These are phyloP conservation scores for Aspergillus tubingensis DNA, from an alignment of 2,329 filamentous ascomycete genomes.

Conservation along the genomic window DNA sequence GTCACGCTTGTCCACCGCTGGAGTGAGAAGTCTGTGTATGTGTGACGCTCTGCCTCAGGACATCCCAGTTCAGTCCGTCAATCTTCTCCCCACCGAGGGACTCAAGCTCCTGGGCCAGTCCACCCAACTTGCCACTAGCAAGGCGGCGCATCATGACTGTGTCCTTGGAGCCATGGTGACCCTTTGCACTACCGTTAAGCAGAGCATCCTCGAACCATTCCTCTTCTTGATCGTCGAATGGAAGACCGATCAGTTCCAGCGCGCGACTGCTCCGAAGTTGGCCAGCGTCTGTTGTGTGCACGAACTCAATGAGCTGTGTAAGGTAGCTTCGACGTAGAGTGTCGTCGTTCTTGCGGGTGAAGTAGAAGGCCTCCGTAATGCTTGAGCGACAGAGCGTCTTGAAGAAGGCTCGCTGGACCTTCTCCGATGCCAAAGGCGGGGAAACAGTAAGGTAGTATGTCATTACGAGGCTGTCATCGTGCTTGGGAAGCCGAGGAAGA, in stretches of 20 bases:
- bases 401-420: conserved; percentile 68
- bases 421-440: conserved; percentile 67
- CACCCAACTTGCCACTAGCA: conserved; percentile 59
- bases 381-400: conserved; percentile 67
- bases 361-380: conserved; percentile 72
- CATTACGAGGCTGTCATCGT: conserved; percentile 67
- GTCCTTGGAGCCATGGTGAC: conserved; percentile 67
- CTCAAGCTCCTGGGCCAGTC: conserved; percentile 36
- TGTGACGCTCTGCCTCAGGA: conserved; percentile 41
- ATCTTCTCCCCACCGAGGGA: conserved; percentile 48
- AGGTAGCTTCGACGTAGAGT: conserved; percentile 66
- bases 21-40: conserved; percentile 25
- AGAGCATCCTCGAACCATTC: conserved; percentile 72
- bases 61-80: conserved; percentile 57
- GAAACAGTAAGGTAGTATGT: conserved; percentile 78
- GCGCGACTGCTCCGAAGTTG: conserved; percentile 56
- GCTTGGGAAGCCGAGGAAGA: conserved; percentile 55
- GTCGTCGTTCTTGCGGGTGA: conserved; percentile 66
- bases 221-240: conserved; percentile 71
- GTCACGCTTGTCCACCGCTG: conserved; percentile 9
- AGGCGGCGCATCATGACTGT: conserved; percentile 74
- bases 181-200: conserved; percentile 64
- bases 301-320: conserved; percentile 63
- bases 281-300: conserved; percentile 50
- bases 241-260: conserved; percentile 70